Conservation (phyloP, 805 yeast species). For the Pichia kluyveri region DNA sequence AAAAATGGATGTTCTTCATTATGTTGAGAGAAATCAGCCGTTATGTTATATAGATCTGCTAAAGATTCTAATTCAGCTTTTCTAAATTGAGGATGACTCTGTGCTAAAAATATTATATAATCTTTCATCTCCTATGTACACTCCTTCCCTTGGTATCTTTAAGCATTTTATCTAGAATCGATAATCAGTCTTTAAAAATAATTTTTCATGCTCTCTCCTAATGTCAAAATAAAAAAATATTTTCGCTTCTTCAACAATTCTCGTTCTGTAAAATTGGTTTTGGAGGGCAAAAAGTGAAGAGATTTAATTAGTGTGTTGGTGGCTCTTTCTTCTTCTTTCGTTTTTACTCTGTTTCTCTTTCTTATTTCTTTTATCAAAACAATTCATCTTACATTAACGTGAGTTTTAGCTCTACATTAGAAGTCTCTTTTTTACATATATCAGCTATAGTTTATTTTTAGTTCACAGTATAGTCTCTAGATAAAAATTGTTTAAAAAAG, state of each 20-base stretch:
- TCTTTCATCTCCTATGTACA: slow-evolving; percentile 31
- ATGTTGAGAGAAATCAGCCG: slow-evolving; percentile 53
- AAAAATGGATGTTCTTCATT: slow-evolving; percentile 60
- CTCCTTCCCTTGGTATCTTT: too few species aligned
- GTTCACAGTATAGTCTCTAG: neutral
- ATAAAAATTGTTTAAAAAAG: neutral
- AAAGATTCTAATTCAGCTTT: slow-evolving; percentile 76
- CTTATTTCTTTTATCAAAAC: neutral
- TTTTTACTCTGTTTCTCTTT: neutral
- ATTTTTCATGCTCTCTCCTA: neutral
- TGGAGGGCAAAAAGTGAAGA: neutral
- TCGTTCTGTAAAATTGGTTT: neutral
- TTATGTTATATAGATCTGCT: slow-evolving; percentile 53
- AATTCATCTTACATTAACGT: neutral
- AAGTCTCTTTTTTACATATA: neutral
- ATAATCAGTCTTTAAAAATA: neutral
- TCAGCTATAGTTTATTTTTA: neutral
- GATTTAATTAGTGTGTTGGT: too few species aligned
- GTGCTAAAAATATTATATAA: slow-evolving; percentile 79
- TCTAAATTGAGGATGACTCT: slow-evolving; percentile 71
- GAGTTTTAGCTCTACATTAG: neutral
- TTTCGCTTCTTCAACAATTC: too few species aligned
- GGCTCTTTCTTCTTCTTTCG: too few species aligned
- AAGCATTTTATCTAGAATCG: too few species aligned
- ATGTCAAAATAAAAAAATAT: too few species aligned